Conservation (phyloP, 2,329 filamentous ascomycete species). For the Colletotrichum lupini region DNA sequence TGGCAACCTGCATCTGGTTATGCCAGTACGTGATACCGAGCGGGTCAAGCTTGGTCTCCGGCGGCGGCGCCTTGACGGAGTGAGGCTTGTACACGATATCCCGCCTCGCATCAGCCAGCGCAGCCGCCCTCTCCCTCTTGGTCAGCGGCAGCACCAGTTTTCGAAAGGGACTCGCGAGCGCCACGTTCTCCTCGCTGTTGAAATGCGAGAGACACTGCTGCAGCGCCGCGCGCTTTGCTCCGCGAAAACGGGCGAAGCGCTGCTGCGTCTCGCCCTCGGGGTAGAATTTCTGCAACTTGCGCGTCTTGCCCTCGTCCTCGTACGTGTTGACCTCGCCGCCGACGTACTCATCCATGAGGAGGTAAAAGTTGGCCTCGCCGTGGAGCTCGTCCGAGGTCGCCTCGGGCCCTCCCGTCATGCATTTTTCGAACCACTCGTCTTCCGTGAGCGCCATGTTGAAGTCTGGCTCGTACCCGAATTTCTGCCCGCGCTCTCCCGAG, state of each 20-base stretch:
- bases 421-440: slow-evolving; percentile 48
- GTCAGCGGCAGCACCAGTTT: slow-evolving; percentile 50
- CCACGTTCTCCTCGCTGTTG: slow-evolving; percentile 49
- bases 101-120: slow-evolving; percentile 20
- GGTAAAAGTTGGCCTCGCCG: slow-evolving; percentile 34
- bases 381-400: slow-evolving; percentile 21
- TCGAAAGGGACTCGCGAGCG: slow-evolving; percentile 49
- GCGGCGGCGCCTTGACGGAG: slow-evolving; percentile 19
- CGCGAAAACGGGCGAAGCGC: slow-evolving; percentile 50
- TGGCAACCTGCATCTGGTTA: slow-evolving; percentile 39
- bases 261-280: slow-evolving; percentile 39
- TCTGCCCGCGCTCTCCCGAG: slow-evolving; percentile 10
- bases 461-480: slow-evolving; percentile 6
- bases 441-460: slow-evolving; percentile 50
- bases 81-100: slow-evolving; percentile 32
- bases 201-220: slow-evolving; percentile 55
- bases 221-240: slow-evolving; percentile 56
- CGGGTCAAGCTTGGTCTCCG: slow-evolving; percentile 41
- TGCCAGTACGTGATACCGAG: slow-evolving; percentile 45
- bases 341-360: slow-evolving; percentile 17
- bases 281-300: background rate
- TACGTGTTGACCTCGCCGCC: slow-evolving; percentile 35
- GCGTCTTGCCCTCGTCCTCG: slow-evolving; percentile 5
- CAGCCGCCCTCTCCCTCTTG: slow-evolving; percentile 31
- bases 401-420: slow-evolving; percentile 41